phyloP scores from a whole-genome alignment of 495 filamentous ascomycete species.

The Aspergillus sclerotioniger region DNA sequence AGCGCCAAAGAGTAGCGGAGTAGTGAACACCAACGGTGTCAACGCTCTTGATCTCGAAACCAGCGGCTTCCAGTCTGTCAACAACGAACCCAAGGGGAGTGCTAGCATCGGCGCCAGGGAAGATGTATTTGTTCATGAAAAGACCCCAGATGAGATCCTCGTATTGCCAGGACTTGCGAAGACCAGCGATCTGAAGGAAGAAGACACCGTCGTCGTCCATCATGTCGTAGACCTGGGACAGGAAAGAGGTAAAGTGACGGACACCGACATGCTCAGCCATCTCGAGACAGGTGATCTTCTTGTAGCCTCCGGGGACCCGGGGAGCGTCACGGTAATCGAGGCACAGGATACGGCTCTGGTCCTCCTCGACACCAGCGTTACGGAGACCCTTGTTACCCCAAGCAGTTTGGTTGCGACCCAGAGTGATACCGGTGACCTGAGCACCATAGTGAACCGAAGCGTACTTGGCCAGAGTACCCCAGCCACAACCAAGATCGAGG shows the following conservation, averaged over 20 bases:
- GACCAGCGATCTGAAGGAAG: conserved; percentile 69
- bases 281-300: conserved; percentile 72
- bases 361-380: conserved; percentile 56
- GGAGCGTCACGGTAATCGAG: conserved; percentile 69
- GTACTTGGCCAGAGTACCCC: conserved; percentile 68
- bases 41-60: conserved; percentile 59
- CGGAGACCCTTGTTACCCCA: conserved; percentile 68
- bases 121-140: conserved; percentile 78
- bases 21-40: conserved; percentile 97
- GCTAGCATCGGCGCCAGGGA: conserved; percentile 67
- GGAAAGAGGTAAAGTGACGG: conserved; percentile 59
- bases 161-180: conserved; percentile 69
- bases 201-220: conserved; percentile 69
- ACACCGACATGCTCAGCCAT: conserved; percentile 78
- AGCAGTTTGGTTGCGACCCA: conserved; percentile 69
- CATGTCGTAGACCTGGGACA: conserved; percentile 66
- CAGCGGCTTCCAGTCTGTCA: conserved; percentile 63
- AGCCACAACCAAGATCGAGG: conserved; percentile 70
- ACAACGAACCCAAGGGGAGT: conserved; percentile 66
- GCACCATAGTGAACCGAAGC: conserved; percentile 63
- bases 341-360: conserved; percentile 63
- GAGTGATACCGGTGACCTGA: conserved; percentile 62
- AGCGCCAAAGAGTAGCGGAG: conserved; percentile 94
- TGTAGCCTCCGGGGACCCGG: conserved; percentile 57
- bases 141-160: conserved; percentile 74